These are phyloP conservation scores for Peronospora farinosa DNA, from an alignment of 352 stramenopile species.

Conservation along the genomic window DNA sequence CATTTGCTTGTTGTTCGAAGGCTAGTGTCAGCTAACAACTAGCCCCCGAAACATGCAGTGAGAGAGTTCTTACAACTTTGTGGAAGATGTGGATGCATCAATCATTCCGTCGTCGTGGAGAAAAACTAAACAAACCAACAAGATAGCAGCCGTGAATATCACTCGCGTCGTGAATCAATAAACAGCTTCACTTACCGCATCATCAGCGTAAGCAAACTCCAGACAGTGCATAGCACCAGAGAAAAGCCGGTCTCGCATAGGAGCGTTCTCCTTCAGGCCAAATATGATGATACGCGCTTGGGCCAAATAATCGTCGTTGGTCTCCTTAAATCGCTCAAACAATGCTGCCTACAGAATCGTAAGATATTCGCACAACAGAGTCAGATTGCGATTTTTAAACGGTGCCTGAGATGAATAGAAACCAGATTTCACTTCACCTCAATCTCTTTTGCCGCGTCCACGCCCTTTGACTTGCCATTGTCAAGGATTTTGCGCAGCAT, in stretches of 20 bases:
- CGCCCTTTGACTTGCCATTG: slow-evolving; percentile 30
- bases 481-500: slow-evolving; percentile 64
- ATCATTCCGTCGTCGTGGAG: slow-evolving; percentile 34
- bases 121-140: slow-evolving; percentile 35
- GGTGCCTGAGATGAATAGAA: background rate
- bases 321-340: slow-evolving; percentile 79
- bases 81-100: background rate
- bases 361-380: slow-evolving; percentile 5
- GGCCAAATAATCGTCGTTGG: slow-evolving; percentile 62
- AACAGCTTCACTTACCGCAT: slow-evolving; percentile 43
- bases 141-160: background rate
- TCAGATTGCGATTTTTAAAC: slow-evolving; percentile 3
- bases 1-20: slow-evolving; percentile 16
- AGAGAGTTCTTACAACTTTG: slow-evolving; percentile 18
- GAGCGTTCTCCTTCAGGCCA: slow-evolving; percentile 60
- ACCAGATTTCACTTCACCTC: slow-evolving; percentile 32
- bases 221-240: slow-evolving; percentile 55
- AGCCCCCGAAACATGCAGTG: slow-evolving; percentile 16
- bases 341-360: slow-evolving; percentile 41
- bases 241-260: slow-evolving; percentile 58
- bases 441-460: slow-evolving; percentile 57
- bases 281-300: slow-evolving; percentile 78
- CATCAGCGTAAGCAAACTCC: slow-evolving; percentile 64
- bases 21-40: slow-evolving; percentile 16
- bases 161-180: background rate